These are phyloP conservation scores for Triangularia setosa DNA, from an alignment of 2,329 filamentous ascomycete species.

Conservation along the genomic window DNA sequence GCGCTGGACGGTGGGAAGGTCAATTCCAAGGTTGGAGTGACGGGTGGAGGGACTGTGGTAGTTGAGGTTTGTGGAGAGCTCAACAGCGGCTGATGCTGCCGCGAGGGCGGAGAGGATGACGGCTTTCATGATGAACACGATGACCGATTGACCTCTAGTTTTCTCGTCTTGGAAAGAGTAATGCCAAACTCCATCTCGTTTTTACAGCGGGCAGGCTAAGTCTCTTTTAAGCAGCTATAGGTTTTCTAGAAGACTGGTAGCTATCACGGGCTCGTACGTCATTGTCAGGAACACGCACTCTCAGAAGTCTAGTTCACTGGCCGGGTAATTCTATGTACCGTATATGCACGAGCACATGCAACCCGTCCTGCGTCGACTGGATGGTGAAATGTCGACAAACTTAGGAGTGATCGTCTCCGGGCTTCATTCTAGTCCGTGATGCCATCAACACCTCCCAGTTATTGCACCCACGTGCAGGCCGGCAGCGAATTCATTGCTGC, in stretches of 20 bases:
- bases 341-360: not conserved
- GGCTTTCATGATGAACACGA: not conserved
- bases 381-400: not conserved
- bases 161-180: not conserved
- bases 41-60: slow-evolving; percentile 56
- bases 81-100: not conserved
- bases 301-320: not conserved
- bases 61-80: slow-evolving; percentile 46
- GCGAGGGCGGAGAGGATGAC: slow-evolving; percentile 1
- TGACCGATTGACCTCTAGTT: not conserved
- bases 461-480: not conserved
- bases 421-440: not conserved
- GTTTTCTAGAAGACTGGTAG: no score
- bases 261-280: not conserved
- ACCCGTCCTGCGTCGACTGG: not conserved
- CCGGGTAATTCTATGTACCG: not conserved
- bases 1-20: slow-evolving; percentile 36
- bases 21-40: slow-evolving; percentile 54
- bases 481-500: not conserved
- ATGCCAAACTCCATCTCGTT: not conserved
- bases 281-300: not conserved
- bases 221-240: no score
- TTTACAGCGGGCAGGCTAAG: not conserved
- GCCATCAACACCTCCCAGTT: not conserved
- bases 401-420: not conserved